Evolutionary conservation across 768 basidiomycete genomes (phyloP), one percentile per base, ranked within the genome.

Genomic region (Cystobasidium onofrii): DNA sequence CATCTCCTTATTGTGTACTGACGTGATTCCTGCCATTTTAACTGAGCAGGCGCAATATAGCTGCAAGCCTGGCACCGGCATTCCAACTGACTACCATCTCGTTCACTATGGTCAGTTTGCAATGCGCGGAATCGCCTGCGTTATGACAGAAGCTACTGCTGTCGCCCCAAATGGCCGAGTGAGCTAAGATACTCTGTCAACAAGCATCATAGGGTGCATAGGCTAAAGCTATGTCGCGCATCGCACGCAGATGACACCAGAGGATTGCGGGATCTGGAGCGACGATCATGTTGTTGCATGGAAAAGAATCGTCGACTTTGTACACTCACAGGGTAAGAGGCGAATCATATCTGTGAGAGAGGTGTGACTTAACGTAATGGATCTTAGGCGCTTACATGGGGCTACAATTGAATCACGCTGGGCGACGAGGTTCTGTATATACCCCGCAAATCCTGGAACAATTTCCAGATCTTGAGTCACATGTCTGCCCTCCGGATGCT

Each of bases 41-140:
- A 20, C 6, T 1, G 36, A 25, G 1, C 91, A 91, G 90, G 91
- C 90, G 80, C 87, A 88, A 80, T 92, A 92, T 81, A 88, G 87
- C 73, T 84, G 87, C 10, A 85, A 89, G 55, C 82, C 87, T 64
- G 90, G 90, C 0, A 75, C 64, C 1, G 87, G 89, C 77, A 86
- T 34, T 29, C 33, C 87, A 1, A 91, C 90, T 0, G 89, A 91
- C 75, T 91, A 88, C 87, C 91, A 92, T 79, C 80, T 91, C 2
- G 89, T 91, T 18, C 89, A 92, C 78, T 84, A 90, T 31, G 77
- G 77, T 12, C 85, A 84, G 0, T 85, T 87, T 76, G 89, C 89
- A 12, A 85, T 87, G 13, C 85, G 90, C 50, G 90, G 91, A 13
- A 86, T 85, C 1, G 89, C 87, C 0, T 85, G 85, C 4, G 86